phyloP scores from a whole-genome alignment of 352 stramenopile genomes.

The Globisporangium ultimum region DNA sequence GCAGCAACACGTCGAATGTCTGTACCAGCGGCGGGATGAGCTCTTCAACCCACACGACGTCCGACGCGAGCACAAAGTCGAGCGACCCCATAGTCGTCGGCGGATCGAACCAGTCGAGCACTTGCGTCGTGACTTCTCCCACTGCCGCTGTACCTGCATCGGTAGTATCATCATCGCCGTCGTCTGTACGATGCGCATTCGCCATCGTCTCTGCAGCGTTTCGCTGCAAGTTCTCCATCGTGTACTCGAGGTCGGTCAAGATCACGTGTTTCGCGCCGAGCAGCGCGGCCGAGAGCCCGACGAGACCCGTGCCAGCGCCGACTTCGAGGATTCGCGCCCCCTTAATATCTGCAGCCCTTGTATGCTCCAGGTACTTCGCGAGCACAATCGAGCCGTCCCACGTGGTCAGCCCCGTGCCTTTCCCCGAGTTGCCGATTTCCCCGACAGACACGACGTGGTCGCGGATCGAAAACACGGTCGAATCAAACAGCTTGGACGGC shows the following conservation, averaged over 20 bases:
- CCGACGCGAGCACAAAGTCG: conserved; percentile 83
- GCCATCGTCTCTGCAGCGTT: conserved; percentile 48
- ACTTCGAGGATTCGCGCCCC: conserved; percentile 73
- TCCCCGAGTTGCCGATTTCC: conserved; percentile 76
- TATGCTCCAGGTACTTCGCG: conserved; percentile 88
- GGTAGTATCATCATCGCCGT: conserved; percentile 11
- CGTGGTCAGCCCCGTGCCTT: conserved; percentile 86
- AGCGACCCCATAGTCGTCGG: conserved; percentile 50
- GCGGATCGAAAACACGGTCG: conserved; percentile 49
- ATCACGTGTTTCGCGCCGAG: conserved; percentile 73
- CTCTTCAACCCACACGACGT: conserved; percentile 90
- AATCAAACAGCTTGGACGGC: conserved; percentile 59
- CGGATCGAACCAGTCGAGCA: conserved; percentile 73
- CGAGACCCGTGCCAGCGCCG: conserved; percentile 82
- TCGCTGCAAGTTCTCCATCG: conserved; percentile 70
- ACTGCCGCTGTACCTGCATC: not conserved
- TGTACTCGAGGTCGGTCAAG: conserved; percentile 87
- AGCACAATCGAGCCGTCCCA: conserved; percentile 91
- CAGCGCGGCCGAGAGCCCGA: conserved; percentile 75
- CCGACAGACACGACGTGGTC: conserved; percentile 42
- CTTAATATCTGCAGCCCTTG: conserved; percentile 20
- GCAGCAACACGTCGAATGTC: conserved; percentile 58
- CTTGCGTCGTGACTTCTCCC: conserved; percentile 10
- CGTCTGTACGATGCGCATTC: conserved; percentile 15
- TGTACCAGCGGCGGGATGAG: conserved; percentile 82